Conservation (phyloP, 2,329 filamentous ascomycete genomes). For the Davidsoniella neocaledoniae region DNA sequence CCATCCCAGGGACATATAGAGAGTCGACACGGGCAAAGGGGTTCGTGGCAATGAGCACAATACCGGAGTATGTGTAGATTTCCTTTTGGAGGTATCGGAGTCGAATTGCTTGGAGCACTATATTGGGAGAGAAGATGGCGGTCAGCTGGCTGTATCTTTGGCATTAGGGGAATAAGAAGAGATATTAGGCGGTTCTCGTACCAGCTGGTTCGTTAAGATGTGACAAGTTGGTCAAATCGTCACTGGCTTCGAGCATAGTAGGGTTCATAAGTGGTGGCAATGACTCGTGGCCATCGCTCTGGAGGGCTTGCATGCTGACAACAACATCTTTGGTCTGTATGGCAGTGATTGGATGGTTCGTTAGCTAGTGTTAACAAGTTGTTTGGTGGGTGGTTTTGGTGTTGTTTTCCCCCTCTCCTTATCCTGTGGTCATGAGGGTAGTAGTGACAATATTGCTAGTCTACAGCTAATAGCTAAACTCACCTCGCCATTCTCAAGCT, state of each 20-base stretch:
- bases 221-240: slow-evolving; percentile 92
- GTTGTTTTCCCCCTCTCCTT: no score
- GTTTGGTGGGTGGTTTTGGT: no score
- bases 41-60: slow-evolving; percentile 96
- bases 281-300: slow-evolving; percentile 57
- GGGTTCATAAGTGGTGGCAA: slow-evolving; percentile 96
- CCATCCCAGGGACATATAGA: slow-evolving; percentile 96
- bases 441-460: neutral
- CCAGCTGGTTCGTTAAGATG: slow-evolving; percentile 97
- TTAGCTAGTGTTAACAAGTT: slow-evolving; percentile 1
- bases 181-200: slow-evolving; percentile 26
- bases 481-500: slow-evolving; percentile 87
- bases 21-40: slow-evolving; percentile 96
- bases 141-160: neutral
- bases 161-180: no score
- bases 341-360: neutral
- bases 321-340: slow-evolving; percentile 60
- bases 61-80: slow-evolving; percentile 98
- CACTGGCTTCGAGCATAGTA: slow-evolving; percentile 92
- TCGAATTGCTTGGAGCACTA: slow-evolving; percentile 93
- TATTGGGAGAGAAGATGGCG: slow-evolving; percentile 1
- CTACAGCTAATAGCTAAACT: slow-evolving; percentile 10
- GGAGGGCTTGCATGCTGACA: slow-evolving; percentile 59
- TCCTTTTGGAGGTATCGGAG: slow-evolving; percentile 96
- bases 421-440: no score